phyloP scores from a whole-genome alignment of 768 basidiomycete genomes.

The Boletus bicolor region DNA sequence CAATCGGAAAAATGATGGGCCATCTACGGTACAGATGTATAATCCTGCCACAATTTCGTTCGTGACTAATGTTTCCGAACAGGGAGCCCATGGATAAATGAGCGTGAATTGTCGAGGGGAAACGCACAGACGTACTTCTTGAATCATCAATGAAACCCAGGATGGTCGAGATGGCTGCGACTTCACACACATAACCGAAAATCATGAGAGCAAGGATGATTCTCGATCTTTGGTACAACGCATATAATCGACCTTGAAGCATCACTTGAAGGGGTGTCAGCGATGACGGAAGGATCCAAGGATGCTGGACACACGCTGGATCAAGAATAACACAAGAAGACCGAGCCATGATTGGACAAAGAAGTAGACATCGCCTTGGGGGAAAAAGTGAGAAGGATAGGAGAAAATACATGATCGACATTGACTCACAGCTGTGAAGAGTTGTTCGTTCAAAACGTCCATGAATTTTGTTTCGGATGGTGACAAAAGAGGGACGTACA shows the following conservation, averaged over 20 bases:
- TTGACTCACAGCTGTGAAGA: slow-evolving; percentile 4
- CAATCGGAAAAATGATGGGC: too few species aligned
- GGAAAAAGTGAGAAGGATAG: background rate
- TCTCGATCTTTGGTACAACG: slow-evolving; percentile 7
- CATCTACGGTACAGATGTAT: background rate
- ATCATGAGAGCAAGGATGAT: slow-evolving; percentile 4
- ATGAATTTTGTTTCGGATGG: background rate
- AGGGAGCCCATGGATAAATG: too few species aligned
- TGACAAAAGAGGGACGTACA: slow-evolving; percentile 6
- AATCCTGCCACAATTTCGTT: background rate
- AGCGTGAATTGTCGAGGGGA: too few species aligned
- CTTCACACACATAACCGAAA: slow-evolving; percentile 2
- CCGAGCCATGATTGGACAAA: slow-evolving; percentile 1
- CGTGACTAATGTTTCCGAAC: background rate
- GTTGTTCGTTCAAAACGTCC: background rate
- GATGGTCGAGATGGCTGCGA: background rate
- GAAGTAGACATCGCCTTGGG: slow-evolving; percentile 6
- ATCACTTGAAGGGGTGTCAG: slow-evolving; percentile 5
- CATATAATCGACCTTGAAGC: slow-evolving; percentile 14
- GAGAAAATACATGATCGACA: background rate
- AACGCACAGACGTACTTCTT: background rate
- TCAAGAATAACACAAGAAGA: background rate
- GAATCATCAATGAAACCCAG: accelerated
- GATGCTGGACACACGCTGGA: background rate
- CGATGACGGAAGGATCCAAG: background rate